These are phyloP conservation scores for Corinectria fuckeliana DNA, from an alignment of 2,329 filamentous ascomycete genomes.

Conservation along the genomic window DNA sequence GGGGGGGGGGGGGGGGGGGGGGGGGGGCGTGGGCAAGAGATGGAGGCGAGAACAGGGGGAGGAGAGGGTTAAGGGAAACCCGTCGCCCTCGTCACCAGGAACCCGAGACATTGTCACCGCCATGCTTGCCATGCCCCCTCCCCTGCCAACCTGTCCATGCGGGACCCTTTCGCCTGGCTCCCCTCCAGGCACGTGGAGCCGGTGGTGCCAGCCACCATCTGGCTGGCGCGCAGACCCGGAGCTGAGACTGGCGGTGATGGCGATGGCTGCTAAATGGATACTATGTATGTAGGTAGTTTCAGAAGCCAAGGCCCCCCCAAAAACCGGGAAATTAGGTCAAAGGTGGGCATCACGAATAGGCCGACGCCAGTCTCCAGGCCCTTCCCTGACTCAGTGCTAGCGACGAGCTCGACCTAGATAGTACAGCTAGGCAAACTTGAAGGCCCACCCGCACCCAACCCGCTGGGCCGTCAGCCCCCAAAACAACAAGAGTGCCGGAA, in stretches of 20 bases:
- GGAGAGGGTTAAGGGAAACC: not conserved
- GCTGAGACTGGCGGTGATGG: conserved; percentile 38
- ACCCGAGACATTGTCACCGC: conserved; percentile 41
- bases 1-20: not conserved
- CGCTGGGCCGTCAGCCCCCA: conserved; percentile 39
- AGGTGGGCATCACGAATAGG: conserved; percentile 27
- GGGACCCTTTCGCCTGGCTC: conserved; percentile 31
- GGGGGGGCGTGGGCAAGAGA: not conserved
- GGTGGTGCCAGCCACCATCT: conserved; percentile 32
- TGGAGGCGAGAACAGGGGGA: conserved; percentile 7
- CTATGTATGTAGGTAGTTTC: conserved; percentile 33
- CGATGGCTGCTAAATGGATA: conserved; percentile 17
- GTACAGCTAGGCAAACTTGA: too few species aligned
- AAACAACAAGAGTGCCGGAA: conserved; percentile 42
- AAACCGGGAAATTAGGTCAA: conserved; percentile 31
- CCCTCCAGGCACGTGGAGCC: conserved; percentile 31
- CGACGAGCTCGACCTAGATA: conserved; percentile 24
- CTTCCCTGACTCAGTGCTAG: conserved; percentile 35
- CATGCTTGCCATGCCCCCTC: conserved; percentile 6
- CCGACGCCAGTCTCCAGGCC: conserved; percentile 21
- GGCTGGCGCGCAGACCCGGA: conserved; percentile 23
- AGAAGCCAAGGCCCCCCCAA: conserved; percentile 26
- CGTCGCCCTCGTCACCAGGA: conserved; percentile 32
- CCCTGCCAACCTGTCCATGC: conserved; percentile 16
- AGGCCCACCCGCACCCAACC: conserved; percentile 36